Evolutionary conservation across 1,139 yeast species (phyloP).

Genomic region (Saccharomyces hybrid): DNA sequence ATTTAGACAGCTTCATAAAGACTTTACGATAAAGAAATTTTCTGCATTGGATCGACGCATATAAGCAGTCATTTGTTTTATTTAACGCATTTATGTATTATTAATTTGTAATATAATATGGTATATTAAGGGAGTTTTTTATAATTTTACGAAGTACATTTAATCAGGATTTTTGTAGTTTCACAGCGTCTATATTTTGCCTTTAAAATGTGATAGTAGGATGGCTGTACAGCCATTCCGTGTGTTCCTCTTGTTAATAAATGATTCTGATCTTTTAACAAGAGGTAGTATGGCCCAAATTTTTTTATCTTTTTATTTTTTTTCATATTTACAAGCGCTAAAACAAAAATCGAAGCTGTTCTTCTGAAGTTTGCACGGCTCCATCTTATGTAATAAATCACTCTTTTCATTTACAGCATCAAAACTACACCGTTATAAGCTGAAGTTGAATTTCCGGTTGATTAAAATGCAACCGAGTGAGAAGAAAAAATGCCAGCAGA

Average conservation of each 20-base stretch:
- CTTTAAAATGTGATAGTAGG: no score
- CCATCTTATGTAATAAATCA: background rate
- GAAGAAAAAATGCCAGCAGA: background rate
- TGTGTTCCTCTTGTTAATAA: background rate
- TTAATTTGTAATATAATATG: background rate
- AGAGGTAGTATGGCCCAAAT: background rate
- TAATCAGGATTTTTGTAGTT: background rate
- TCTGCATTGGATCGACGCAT: background rate
- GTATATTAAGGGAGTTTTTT: constrained; percentile 1
- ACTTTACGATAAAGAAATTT: constrained; percentile 40
- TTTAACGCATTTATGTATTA: background rate
- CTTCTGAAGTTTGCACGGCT: background rate
- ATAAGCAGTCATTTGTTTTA: background rate
- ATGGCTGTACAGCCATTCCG: background rate
- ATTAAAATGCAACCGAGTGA: background rate
- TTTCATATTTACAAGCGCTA: background rate
- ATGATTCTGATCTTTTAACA: background rate
- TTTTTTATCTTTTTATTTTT: background rate
- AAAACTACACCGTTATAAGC: background rate
- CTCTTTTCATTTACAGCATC: background rate
- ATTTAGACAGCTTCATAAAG: constrained; percentile 85
- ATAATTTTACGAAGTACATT: background rate
- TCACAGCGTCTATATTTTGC: background rate
- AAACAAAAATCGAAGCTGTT: background rate
- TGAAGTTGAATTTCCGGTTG: background rate